Base-by-base conservation (phyloP, 768 basidiomycete species). In the Psilocybe subaeruginosa region DNA sequence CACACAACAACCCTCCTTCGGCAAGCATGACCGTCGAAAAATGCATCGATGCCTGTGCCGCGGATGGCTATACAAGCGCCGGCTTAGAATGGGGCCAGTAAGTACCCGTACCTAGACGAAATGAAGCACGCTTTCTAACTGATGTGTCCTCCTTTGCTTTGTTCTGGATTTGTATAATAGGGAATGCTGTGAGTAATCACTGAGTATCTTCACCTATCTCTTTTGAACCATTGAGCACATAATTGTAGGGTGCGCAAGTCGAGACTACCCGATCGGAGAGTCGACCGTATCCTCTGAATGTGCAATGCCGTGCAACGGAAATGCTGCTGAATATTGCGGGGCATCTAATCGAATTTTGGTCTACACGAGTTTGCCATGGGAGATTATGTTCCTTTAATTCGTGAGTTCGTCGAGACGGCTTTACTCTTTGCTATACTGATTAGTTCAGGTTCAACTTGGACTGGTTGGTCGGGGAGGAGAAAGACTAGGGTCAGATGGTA, bases 1-100 rank as follows among this genome's bases (percentile, higher is more conserved):
- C 62, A 16, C 8, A 7, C 3, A 37, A 54, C 17, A 33, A 54
- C 12, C 62, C 62, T n/a, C 57, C 62, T 19, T 41, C 62, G 5
- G 52, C 46, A n/a, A 63, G 62, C 37, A 63, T 63, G 62, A 63
- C 56, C 3, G 62, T 63, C 3, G 62, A 63, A n/a, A 55, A 59
- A 41, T 63, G 62, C 37, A 59, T 63, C 41, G 57, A 63, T 27
- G 62, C 62, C 8, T 63, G 61, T 31, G 61, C 56, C 19, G 62
- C 62, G 9, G 37, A 35, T 45, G 33, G 39, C 30, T 63, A 63
- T 14, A 63, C 56, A 8, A 63, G 57, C 29, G 62, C 62, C 3
- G 62, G 62, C 31, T 23, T 63, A 19, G 62, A 63, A 54, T 63
- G 47, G 33, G 62, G 62, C 8, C 62, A 63, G 62, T 58, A 45